Evolutionary conservation across 1,139 yeast species (phyloP).

Genomic region (Yamadazyma membranifaciens): DNA sequence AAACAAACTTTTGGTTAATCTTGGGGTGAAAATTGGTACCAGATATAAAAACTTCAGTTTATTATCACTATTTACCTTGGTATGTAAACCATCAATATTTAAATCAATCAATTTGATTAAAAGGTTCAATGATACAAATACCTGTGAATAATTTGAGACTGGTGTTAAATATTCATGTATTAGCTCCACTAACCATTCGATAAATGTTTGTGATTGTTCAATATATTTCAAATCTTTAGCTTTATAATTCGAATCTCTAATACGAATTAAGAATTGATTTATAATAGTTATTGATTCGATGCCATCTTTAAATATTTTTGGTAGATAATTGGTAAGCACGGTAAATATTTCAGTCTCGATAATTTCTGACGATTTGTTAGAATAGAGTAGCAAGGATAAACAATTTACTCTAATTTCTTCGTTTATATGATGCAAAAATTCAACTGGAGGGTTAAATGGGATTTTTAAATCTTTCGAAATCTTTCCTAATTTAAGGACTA

Average conservation of each 20-base stretch:
- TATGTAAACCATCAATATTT: conserved; percentile 50
- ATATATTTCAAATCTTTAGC: conserved; percentile 24
- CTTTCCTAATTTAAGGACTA: conserved; percentile 4
- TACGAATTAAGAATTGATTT: conserved; percentile 57
- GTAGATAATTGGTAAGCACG: conserved; percentile 18
- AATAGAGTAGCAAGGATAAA: conserved; percentile 57
- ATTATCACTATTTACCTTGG: conserved; percentile 5
- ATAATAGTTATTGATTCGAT: conserved; percentile 61
- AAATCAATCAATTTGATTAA: conserved; percentile 48
- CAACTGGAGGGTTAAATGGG: not conserved
- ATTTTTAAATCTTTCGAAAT: conserved; percentile 4
- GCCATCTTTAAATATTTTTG: conserved; percentile 50
- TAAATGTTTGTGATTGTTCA: conserved; percentile 34
- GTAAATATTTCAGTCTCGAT: conserved; percentile 43
- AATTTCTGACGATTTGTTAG: conserved; percentile 60
- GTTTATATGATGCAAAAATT: not conserved
- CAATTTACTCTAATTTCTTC: conserved; percentile 49
- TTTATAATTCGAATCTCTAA: conserved; percentile 67
- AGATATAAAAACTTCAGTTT: conserved; percentile 13
- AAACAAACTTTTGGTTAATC: conserved; percentile 46
- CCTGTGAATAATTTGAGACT: conserved; percentile 67
- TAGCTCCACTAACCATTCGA: conserved; percentile 40
- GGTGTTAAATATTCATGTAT: conserved; percentile 52
- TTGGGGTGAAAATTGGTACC: conserved; percentile 22
- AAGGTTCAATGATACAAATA: conserved; percentile 51